Base-by-base conservation (phyloP, 2,329 filamentous ascomycete genomes). In the Pseudocercospora macadamiae region DNA sequence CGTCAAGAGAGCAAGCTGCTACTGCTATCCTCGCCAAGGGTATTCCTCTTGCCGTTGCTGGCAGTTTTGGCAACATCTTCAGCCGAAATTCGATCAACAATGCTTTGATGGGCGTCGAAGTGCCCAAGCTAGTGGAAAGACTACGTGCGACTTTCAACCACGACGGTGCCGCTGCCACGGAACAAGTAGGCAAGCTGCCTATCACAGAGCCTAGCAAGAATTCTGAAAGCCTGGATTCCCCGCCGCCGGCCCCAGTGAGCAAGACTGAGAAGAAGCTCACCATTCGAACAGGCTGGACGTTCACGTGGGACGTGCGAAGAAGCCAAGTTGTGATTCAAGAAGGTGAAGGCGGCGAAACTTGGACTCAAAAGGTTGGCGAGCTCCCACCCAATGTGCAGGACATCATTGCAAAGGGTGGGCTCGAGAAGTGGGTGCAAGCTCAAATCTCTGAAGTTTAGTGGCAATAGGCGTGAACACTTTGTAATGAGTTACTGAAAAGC, bases 51-150 rank as follows among this genome's bases (percentile, higher is more conserved):
- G 90, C 96, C 1, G 86, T 96, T 0, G 82, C 89, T 0, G 90
- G 89, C 48, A 92, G 87, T 75, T 93, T 96, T 68, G 86, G 88
- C 55, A 95, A 91, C 76, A 96, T 93, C 72, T 96, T 95, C 72
- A 82, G 80, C 68, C 79, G 90, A 2, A 92, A 91, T 76, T 85
- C 83, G 70, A 90, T 93, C 77, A 93, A 93, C 76, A 92, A 93
- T 66, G 89, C 88, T 0, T 79, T 93, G 3, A 83, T 91, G 80
- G 84, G 84, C 1, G 78, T 92, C 12, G 89, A 93, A 71, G 80
- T 90, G 1, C 89, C 88, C 2, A 78, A 80, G 16, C 79, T 93
- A 0, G 81, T 91, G 3, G 73, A 87, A 71, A 79, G 87, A 26
- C 79, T 93, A 19, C 79, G 89, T 1, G 84, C 85, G 71, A 80